A percentile compares a stretch with the other conserved stretches of the same genome.
Evolutionary conservation across 2,329 filamentous ascomycete genomes (phyloP).

Genomic region (Penicillium sp.): DNA sequence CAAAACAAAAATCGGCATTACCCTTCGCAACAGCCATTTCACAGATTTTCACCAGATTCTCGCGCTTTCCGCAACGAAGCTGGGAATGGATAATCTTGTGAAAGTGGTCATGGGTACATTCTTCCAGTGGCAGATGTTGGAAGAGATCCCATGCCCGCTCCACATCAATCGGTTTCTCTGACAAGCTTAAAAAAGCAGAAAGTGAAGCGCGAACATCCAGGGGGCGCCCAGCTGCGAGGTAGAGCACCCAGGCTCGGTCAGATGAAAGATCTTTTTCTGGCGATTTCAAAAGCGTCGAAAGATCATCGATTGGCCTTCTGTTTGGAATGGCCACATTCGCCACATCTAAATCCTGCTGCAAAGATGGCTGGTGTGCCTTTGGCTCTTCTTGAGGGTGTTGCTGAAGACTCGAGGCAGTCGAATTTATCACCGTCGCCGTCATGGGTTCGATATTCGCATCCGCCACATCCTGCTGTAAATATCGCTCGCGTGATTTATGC

Average conservation of each 20-base stretch:
- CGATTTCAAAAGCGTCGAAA: conserved; percentile 12
- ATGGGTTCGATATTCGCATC: conserved; percentile 12
- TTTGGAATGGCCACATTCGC: not conserved
- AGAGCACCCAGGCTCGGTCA: conserved; percentile 48
- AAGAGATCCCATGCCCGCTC: conserved; percentile 51
- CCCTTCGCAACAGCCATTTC: conserved; percentile 36
- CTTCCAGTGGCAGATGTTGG: conserved; percentile 35
- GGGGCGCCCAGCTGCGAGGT: conserved; percentile 32
- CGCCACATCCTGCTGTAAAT: not conserved
- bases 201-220: conserved; percentile 26
- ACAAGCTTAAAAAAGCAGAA: conserved; percentile 43
- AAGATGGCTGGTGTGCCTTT: not conserved
- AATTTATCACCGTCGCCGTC: not conserved
- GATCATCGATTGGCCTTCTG: not conserved
- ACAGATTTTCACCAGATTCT: conserved; percentile 44
- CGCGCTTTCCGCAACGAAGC: conserved; percentile 38
- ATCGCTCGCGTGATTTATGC: not conserved
- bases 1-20: conserved; percentile 30
- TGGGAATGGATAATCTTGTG: conserved; percentile 46
- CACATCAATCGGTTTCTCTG: conserved; percentile 39
- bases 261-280: conserved; percentile 18
- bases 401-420: not conserved
- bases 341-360: not conserved
- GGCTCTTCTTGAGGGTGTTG: not conserved
- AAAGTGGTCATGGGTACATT: conserved; percentile 48